These are phyloP conservation scores for Globisporangium abappressorium DNA, from an alignment of 352 stramenopile species.

Conservation along the genomic window DNA sequence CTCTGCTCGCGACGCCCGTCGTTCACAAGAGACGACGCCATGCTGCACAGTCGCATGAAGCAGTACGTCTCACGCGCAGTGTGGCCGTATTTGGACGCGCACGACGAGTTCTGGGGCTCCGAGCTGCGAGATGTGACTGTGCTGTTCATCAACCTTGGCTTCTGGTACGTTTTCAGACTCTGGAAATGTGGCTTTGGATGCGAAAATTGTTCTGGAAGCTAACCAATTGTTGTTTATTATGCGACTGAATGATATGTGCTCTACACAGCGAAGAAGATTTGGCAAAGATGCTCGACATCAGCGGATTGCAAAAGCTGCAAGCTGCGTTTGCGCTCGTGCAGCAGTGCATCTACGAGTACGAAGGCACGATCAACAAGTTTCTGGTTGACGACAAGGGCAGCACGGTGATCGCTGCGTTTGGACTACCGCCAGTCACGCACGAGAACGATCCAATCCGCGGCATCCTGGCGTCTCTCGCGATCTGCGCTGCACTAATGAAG, in stretches of 20 bases:
- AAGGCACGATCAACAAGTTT: slow-evolving; percentile 96
- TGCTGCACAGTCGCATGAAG: slow-evolving; percentile 86
- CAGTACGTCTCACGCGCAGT: slow-evolving; percentile 91
- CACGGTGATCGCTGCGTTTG: slow-evolving; percentile 93
- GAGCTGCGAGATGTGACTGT: slow-evolving; percentile 90
- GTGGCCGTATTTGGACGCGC: slow-evolving; percentile 88
- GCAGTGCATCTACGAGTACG: slow-evolving; percentile 91
- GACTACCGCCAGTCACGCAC: slow-evolving; percentile 89
- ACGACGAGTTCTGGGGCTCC: slow-evolving; percentile 93
- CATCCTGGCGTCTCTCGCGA: slow-evolving; percentile 86
- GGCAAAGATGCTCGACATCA: slow-evolving; percentile 66
- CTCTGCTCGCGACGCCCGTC: slow-evolving; percentile 68
- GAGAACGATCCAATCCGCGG: slow-evolving; percentile 89
- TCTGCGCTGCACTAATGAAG: slow-evolving; percentile 68
- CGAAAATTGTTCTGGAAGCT: not conserved
- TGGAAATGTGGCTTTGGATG: slow-evolving; percentile 3
- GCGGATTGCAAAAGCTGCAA: slow-evolving; percentile 68
- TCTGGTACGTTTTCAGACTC: slow-evolving; percentile 45
- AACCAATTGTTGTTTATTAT: not conserved
- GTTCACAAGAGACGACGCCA: slow-evolving; percentile 70
- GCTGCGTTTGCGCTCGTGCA: slow-evolving; percentile 85
- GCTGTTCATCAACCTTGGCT: slow-evolving; percentile 94
- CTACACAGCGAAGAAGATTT: slow-evolving; percentile 65
- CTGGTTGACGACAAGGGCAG: slow-evolving; percentile 95
- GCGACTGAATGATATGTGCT: not conserved